A percentile compares a stretch with the other conserved stretches of the same genome.
Conservation (phyloP, 371 early-diverging fungal genomes). For the Lichtheimia hyalospora region DNA sequence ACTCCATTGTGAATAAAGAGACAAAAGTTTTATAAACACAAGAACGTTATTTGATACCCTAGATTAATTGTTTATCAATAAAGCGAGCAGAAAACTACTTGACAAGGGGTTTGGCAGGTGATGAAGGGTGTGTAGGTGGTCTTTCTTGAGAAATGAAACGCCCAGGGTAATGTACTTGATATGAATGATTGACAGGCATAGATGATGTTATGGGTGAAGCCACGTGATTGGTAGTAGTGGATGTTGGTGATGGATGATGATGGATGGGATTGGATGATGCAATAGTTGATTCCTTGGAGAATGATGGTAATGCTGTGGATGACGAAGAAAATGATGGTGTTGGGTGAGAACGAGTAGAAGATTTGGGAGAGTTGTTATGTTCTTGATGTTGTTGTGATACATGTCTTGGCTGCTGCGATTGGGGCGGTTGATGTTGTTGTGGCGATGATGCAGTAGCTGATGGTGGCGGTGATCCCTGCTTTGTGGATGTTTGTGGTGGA, state of each 20-base stretch:
- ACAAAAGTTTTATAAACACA: too few relatives aligned
- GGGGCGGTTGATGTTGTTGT: not conserved
- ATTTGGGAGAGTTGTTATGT: not conserved
- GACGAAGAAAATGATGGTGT: not conserved
- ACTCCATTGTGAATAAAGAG: too few relatives aligned
- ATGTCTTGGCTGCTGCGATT: slow-evolving; percentile 2
- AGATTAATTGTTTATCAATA: too few relatives aligned
- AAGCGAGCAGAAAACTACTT: not conserved
- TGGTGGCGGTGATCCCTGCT: not conserved
- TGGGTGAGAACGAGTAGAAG: slow-evolving; percentile 1
- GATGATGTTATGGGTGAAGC: not conserved
- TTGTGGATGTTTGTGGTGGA: not conserved
- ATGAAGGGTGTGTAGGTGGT: not conserved
- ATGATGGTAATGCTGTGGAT: slow-evolving; percentile 3
- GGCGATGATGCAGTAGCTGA: slow-evolving; percentile 1
- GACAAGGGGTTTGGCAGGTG: not conserved
- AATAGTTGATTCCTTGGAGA: not conserved
- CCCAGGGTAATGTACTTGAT: not conserved
- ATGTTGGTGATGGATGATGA: not conserved
- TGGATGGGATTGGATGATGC: not conserved
- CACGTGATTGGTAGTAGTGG: not conserved
- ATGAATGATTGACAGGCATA: not conserved
- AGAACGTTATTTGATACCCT: too few relatives aligned
- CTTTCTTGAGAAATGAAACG: not conserved
- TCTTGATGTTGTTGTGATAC: slow-evolving; percentile 3